A percentile compares a stretch with the other conserved stretches of the same genome.
These are phyloP conservation scores for Claviceps sp. DNA, from an alignment of 2,329 filamentous ascomycete genomes.

Conservation along the genomic window DNA sequence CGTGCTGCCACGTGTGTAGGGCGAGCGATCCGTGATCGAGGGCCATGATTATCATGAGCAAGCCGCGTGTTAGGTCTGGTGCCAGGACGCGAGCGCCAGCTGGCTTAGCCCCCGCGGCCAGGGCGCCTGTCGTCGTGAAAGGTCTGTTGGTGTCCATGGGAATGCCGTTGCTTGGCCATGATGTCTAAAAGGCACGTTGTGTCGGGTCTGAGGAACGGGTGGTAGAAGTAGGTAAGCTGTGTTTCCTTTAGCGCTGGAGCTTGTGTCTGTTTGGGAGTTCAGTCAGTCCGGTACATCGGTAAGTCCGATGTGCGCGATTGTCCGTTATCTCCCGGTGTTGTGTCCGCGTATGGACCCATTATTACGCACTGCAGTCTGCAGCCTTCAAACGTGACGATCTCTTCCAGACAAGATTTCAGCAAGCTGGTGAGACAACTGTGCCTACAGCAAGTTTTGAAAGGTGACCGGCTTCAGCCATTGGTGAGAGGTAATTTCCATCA, in stretches of 20 bases:
- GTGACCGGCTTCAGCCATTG: too few relatives aligned
- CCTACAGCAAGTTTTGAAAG: too few relatives aligned
- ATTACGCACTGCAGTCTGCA: too few relatives aligned
- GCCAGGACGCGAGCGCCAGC: conserved; percentile 21
- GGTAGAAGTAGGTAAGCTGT: conserved; percentile 7
- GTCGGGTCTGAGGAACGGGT: conserved; percentile 8
- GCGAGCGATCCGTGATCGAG: conserved; percentile 28
- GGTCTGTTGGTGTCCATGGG: background rate
- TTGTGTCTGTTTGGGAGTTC: background rate
- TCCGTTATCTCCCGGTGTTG: too few relatives aligned
- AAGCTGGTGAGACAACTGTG: too few relatives aligned
- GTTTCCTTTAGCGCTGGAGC: conserved; percentile 3
- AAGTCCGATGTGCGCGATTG: background rate
- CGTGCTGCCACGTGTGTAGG: conserved; percentile 28
- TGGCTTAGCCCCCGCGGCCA: background rate
- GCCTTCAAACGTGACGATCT: too few relatives aligned
- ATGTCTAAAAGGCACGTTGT: background rate
- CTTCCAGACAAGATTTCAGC: too few relatives aligned
- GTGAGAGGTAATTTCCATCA: too few relatives aligned
- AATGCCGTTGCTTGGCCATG: background rate
- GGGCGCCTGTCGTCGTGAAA: background rate
- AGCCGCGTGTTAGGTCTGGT: conserved; percentile 30
- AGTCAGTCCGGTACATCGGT: background rate
- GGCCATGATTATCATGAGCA: conserved; percentile 32
- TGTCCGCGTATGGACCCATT: too few relatives aligned